Evolutionary conservation across 2,329 filamentous ascomycete species (phyloP).

Genomic region (Aspergillus sp.): DNA sequence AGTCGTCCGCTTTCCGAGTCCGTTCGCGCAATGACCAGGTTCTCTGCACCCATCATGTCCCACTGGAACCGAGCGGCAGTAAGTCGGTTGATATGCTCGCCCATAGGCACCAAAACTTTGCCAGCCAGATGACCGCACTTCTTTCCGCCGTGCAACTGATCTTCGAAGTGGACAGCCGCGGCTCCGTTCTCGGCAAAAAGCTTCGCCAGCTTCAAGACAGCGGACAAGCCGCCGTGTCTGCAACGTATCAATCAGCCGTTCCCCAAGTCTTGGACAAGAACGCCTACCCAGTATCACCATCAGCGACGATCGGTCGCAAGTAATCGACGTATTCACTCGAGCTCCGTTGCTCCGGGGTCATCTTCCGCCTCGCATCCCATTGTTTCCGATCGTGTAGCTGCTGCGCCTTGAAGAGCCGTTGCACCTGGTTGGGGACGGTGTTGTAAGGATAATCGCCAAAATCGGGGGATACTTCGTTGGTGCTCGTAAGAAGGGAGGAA

Average conservation of each 20-base stretch:
- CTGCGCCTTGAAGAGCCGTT: conserved; percentile 93
- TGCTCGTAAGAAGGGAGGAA: conserved; percentile 86
- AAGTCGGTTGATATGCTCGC: conserved; percentile 94
- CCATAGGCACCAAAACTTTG: conserved; percentile 89
- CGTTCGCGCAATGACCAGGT: conserved; percentile 89
- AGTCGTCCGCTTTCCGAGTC: conserved; percentile 93
- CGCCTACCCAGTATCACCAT: conserved; percentile 79
- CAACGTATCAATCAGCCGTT: conserved; percentile 7
- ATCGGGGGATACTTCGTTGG: conserved; percentile 96
- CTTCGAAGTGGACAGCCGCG: conserved; percentile 94
- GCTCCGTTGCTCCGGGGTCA: conserved; percentile 70
- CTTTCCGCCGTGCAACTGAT: conserved; percentile 96
- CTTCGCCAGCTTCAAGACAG: conserved; percentile 94
- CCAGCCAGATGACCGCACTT: conserved; percentile 97
- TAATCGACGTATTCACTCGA: conserved; percentile 86
- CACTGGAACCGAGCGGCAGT: conserved; percentile 92
- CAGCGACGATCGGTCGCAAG: conserved; percentile 89
- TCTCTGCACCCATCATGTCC: conserved; percentile 97
- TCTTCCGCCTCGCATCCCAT: conserved; percentile 78
- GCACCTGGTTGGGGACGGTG: conserved; percentile 96
- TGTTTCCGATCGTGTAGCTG: conserved; percentile 96
- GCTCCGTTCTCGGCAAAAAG: conserved; percentile 97
- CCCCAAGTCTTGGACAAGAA: background rate
- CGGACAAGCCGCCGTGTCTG: conserved; percentile 84
- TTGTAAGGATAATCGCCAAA: conserved; percentile 99